These are phyloP conservation scores for Vitis hybrid DNA, from an alignment of 177 flowering plant species.

Conservation along the genomic window DNA sequence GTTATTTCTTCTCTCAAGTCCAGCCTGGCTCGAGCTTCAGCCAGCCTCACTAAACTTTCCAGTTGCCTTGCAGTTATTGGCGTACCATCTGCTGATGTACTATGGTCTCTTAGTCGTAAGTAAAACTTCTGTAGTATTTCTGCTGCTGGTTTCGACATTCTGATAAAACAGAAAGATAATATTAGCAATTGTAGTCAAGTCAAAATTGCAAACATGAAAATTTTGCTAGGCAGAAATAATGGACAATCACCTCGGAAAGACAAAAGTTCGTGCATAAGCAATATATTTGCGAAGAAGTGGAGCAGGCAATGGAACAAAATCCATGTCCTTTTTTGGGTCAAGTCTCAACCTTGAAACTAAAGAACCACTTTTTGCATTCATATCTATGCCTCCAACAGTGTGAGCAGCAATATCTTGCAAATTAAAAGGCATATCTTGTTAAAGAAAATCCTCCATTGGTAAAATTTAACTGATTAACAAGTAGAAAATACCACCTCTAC, in stretches of 20 bases:
- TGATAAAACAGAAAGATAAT: slow-evolving; percentile 22
- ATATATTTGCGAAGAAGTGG: slow-evolving; percentile 93
- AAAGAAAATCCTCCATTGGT: neutral
- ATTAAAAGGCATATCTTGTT: slow-evolving; percentile 8
- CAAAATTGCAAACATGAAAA: neutral
- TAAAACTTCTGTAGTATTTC: slow-evolving; percentile 90
- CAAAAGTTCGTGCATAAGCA: slow-evolving; percentile 88
- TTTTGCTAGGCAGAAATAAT: slow-evolving; percentile 4
- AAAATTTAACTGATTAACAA: neutral
- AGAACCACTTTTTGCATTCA: slow-evolving; percentile 46
- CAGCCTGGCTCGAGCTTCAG: slow-evolving; percentile 92
- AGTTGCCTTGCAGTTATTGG: slow-evolving; percentile 99
- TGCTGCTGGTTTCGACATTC: slow-evolving; percentile 94
- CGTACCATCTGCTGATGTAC: slow-evolving; percentile 87
- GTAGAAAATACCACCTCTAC: slow-evolving; percentile 45
- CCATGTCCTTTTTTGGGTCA: slow-evolving; percentile 62
- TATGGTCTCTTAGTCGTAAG: slow-evolving; percentile 71
- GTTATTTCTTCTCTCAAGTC: slow-evolving; percentile 95
- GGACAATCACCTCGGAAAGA: slow-evolving; percentile 72
- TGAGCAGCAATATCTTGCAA: slow-evolving; percentile 41
- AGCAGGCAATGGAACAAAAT: slow-evolving; percentile 81
- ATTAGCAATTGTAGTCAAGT: neutral
- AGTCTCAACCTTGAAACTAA: slow-evolving; percentile 76
- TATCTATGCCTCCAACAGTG: slow-evolving; percentile 30
- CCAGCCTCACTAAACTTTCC: slow-evolving; percentile 93